Evolutionary conservation across 768 basidiomycete species (phyloP).

Genomic region (Rhodotorula kratochvilovae): DNA sequence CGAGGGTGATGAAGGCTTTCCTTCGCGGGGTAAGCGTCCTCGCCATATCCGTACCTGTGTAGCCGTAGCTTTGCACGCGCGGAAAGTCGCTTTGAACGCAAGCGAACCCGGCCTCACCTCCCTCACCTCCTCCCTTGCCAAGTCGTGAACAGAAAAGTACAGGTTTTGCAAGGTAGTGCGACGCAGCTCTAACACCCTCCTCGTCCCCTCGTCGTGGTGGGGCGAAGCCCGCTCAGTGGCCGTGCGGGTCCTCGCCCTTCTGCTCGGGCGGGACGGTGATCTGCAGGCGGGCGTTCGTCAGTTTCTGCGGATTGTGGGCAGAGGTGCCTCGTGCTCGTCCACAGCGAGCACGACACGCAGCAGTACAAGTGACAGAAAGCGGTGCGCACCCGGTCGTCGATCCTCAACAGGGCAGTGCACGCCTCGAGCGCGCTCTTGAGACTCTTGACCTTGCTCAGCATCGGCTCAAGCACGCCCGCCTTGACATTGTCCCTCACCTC

Average conservation of each 20-base stretch:
- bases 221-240: constrained; percentile 15
- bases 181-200: neutral
- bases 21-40: too few relatives aligned
- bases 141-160: neutral
- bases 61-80: too few relatives aligned
- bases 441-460: constrained; percentile 93
- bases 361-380: too few relatives aligned
- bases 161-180: neutral
- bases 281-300: constrained; percentile 9
- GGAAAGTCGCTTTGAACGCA: neutral
- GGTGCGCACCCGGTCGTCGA: constrained; percentile 54
- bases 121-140: too few relatives aligned
- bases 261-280: constrained; percentile 40
- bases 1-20: too few relatives aligned
- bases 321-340: too few relatives aligned
- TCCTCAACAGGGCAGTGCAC: constrained; percentile 85
- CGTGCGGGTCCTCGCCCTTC: constrained; percentile 36
- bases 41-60: too few relatives aligned
- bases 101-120: too few relatives aligned
- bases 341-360: neutral
- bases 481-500: constrained; percentile 90
- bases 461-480: constrained; percentile 92
- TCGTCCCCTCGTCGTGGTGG: neutral
- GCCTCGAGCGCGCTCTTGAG: constrained; percentile 96
- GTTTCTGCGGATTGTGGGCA: too few relatives aligned